These are phyloP conservation scores for Metschnikowia lunata DNA, from an alignment of 805 yeast genomes.

Conservation along the genomic window DNA sequence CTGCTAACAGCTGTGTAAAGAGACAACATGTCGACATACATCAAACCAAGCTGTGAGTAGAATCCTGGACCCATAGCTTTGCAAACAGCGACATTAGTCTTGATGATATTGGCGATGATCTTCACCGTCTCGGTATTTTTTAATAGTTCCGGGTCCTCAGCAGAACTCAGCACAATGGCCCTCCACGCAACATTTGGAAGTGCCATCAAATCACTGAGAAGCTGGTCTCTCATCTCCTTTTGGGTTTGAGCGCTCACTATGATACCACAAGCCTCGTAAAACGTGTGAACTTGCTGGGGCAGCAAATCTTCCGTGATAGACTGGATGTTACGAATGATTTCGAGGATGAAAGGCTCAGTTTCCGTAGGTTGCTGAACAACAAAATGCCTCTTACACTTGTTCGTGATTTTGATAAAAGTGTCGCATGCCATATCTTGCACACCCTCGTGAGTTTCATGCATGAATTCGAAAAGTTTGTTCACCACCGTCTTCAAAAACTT, in stretches of 20 bases:
- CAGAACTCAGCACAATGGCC: conserved; percentile 80
- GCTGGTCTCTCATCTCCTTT: conserved; percentile 60
- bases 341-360: conserved; percentile 84
- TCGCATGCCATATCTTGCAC: conserved; percentile 99
- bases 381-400: conserved; percentile 92
- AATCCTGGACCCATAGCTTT: conserved; percentile 91
- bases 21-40: conserved; percentile 85
- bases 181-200: conserved; percentile 94
- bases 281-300: conserved; percentile 97
- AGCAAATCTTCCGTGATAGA: conserved; percentile 85
- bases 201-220: conserved; percentile 76
- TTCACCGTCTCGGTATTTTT: conserved; percentile 81
- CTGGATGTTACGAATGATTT: conserved; percentile 79
- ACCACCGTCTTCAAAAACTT: conserved; percentile 93
- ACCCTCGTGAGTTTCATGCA: conserved; percentile 99
- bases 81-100: conserved; percentile 94
- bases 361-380: conserved; percentile 84
- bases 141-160: conserved; percentile 75
- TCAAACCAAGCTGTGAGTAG: conserved; percentile 78
- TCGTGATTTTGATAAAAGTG: conserved; percentile 92
- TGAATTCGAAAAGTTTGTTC: conserved; percentile 90
- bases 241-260: conserved; percentile 85
- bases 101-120: conserved; percentile 87
- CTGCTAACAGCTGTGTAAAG: conserved; percentile 84
- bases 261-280: conserved; percentile 95